Base-by-base conservation (phyloP, 2,329 filamentous ascomycete species). In the Fusarium piperis region DNA sequence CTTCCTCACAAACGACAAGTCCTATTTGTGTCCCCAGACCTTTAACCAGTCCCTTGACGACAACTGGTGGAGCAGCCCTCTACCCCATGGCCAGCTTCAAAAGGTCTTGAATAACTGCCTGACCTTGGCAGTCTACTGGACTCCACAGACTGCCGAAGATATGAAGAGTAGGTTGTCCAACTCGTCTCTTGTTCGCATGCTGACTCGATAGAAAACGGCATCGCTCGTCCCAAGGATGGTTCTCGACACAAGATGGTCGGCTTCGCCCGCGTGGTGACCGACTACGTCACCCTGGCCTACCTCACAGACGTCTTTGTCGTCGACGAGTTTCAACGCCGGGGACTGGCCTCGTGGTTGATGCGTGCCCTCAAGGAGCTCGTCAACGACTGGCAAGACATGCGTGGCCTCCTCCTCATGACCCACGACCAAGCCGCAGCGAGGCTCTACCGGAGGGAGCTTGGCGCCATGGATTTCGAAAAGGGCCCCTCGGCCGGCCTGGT, bases 251-350 rank as follows among this genome's bases (percentile, higher is more conserved):
- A 77, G 28, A 79, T 85, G 76, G 79, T 83, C 59, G 83, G 83
- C 62, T 79, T 85, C 61, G 80, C 81, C 52, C 81, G 92, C 35
- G 79, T 92, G n/a, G 82, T 94, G 58, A 94, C 92, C 10, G 92
- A 94, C 79, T 87, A 88, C 74, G 85, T 89, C 52, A 92, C 91
- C 0, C 89, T 93, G 73, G 90, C 87, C 35, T 94, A 92, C 65
- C 80, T 85, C 60, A 91, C 91, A 28, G 92, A 93, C 75, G 89
- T 93, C 20, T 93, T 91, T 78, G 83, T 93, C 23, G 78, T 89
- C 3, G 83, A 87, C 0, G 84, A 86, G 39, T 88, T 89, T 74
- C 90, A 91, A 76, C 85, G 87, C 6, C 82, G 84, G 11, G 91
- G 92, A 0, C 82, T 94, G 2, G 92, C 89, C 4, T 86, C 83